Percentiles rank a stretch among this genome's conserved stretches.
Conservation (phyloP, 139 green algal species). For the Zygnema circumcarinatum region DNA sequence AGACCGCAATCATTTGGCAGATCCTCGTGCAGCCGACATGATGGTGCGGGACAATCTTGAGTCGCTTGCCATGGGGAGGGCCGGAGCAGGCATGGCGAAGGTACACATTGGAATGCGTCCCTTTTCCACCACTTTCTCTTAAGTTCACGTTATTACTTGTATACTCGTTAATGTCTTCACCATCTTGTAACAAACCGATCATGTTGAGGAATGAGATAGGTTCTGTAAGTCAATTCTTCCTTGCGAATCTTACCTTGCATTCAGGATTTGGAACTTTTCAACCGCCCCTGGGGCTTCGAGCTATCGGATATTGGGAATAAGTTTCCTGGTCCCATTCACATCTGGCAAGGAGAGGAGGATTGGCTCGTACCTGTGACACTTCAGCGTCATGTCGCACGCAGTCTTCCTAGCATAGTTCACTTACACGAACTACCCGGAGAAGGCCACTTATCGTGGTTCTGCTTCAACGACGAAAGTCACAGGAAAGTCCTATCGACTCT, state of each 20-base stretch:
- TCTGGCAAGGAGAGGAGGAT: constrained; percentile 34
- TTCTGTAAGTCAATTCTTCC: no score
- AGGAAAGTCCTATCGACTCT: constrained; percentile 36
- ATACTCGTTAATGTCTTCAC: no score
- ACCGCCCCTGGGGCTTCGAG: constrained; percentile 22
- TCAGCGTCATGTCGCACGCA: constrained; percentile 8
- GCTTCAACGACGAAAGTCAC: constrained; percentile 22
- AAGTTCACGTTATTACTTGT: not conserved
- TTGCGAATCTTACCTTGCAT: no score
- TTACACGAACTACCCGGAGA: constrained; percentile 46
- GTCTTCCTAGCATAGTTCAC: constrained; percentile 15
- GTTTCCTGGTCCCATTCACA: constrained; percentile 24
- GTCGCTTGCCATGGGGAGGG: not conserved
- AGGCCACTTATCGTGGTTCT: constrained; percentile 55
- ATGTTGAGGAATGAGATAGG: no score
- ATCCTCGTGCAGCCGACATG: not conserved
- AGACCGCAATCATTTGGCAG: constrained; percentile 24
- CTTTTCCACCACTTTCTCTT: not conserved
- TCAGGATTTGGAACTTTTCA: constrained; percentile 45
- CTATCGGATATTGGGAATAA: not conserved
- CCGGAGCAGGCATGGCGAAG: constrained; percentile 32
- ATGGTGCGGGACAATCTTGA: constrained; percentile 38
- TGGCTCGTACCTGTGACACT: constrained; percentile 15
- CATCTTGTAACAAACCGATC: no score
- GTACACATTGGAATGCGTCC: constrained; percentile 4